A percentile compares a stretch with the other conserved stretches of the same genome.
These are phyloP conservation scores for Fusarium transvaalense DNA, from an alignment of 2,329 filamentous ascomycete genomes.

Conservation along the genomic window DNA sequence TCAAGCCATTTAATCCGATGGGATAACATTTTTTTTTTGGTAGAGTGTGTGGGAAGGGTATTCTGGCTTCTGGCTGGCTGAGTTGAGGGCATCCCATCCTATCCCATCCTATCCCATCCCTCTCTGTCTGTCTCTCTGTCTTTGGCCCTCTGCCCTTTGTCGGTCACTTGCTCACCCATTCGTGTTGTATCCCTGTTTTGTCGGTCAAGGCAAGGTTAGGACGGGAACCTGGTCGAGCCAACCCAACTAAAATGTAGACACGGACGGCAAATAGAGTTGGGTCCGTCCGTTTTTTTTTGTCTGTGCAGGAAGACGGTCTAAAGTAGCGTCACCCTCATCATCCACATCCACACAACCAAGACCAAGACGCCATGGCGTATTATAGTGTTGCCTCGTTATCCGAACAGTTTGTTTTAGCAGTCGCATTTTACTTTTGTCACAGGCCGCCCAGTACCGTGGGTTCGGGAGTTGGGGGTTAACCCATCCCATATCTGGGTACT, in stretches of 20 bases:
- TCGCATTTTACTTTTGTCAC: conserved; percentile 7
- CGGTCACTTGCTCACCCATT: conserved; percentile 5
- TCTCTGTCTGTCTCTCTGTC: neutral
- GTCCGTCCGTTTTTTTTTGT: conserved; percentile 30
- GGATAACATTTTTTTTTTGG: conserved; percentile 10
- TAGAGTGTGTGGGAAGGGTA: neutral
- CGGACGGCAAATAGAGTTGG: conserved; percentile 42
- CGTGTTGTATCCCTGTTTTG: conserved; percentile 34
- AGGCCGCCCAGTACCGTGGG: conserved; percentile 32
- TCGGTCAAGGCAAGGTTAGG: neutral
- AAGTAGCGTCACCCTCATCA: too few relatives aligned
- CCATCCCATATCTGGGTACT: neutral
- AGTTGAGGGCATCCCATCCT: neutral
- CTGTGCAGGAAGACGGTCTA: too few relatives aligned
- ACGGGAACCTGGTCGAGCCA: conserved; percentile 22
- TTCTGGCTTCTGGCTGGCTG: conserved; percentile 3
- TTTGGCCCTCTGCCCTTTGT: too few relatives aligned
- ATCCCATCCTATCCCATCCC: neutral
- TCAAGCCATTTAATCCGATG: conserved; percentile 45
- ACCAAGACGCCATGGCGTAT: conserved; percentile 25
- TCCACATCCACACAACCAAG: conserved; percentile 37
- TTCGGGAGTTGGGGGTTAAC: conserved; percentile 37
- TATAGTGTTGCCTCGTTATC: conserved; percentile 9
- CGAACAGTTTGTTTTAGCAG: neutral
- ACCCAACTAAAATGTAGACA: conserved; percentile 24